phyloP scores from a whole-genome alignment of 306 rosid genomes.

The Gleditsia sinensis region DNA sequence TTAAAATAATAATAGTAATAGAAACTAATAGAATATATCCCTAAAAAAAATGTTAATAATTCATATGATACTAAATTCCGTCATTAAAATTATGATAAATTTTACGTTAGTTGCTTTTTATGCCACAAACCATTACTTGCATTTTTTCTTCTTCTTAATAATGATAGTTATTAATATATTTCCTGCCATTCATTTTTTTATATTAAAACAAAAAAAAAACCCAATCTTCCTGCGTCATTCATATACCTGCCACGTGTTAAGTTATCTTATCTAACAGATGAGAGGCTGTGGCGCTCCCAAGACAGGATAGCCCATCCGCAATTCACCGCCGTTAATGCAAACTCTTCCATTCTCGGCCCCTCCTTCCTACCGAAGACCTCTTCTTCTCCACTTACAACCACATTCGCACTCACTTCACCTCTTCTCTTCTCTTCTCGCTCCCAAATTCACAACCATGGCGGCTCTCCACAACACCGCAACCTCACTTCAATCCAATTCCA shows the following conservation, averaged over 20 bases:
- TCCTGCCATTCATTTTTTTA: too few relatives aligned
- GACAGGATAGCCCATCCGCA: neutral
- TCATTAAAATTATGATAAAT: too few relatives aligned
- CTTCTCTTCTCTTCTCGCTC: neutral
- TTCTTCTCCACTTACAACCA: neutral
- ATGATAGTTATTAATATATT: too few relatives aligned
- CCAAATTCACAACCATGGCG: slow-evolving; percentile 53
- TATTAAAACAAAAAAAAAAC: too few relatives aligned
- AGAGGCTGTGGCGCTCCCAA: slow-evolving; percentile 28
- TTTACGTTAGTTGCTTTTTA: too few relatives aligned
- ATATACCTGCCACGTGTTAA: slow-evolving; percentile 45
- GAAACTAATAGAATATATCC: too few relatives aligned
- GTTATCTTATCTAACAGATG: slow-evolving; percentile 40
- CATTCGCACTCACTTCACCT: neutral
- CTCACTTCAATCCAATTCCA: slow-evolving; percentile 65
- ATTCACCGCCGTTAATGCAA: neutral
- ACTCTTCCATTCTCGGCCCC: neutral
- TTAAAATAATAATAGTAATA: too few relatives aligned
- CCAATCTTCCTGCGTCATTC: too few relatives aligned
- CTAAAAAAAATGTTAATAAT: too few relatives aligned
- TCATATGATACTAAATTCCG: too few relatives aligned
- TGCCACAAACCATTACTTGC: too few relatives aligned
- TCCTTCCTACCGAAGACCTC: neutral
- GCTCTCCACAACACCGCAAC: slow-evolving; percentile 62
- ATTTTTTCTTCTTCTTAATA: too few relatives aligned